Conservation (phyloP, 768 basidiomycete species). For the Leccinum ochraceum region DNA sequence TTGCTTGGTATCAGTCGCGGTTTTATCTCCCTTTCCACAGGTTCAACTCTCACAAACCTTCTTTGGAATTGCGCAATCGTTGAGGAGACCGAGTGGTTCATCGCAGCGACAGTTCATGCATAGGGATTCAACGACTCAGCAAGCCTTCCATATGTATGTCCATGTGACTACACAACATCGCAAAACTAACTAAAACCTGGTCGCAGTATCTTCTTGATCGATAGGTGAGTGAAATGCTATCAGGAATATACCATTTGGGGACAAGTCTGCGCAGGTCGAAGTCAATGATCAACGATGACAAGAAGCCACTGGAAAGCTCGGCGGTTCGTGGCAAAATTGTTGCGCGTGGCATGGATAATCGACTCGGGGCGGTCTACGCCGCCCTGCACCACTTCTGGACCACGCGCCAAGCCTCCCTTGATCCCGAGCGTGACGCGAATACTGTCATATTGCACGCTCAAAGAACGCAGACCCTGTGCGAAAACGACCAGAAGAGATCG, state of each 20-base stretch:
- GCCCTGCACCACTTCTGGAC: slow-evolving; percentile 54
- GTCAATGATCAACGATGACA: slow-evolving; percentile 49
- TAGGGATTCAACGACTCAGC: slow-evolving; percentile 50
- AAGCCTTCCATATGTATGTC: slow-evolving; percentile 60
- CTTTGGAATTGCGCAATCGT: slow-evolving; percentile 55
- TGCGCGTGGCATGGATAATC: slow-evolving; percentile 35
- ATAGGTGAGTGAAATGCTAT: slow-evolving; percentile 10
- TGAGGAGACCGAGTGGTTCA: slow-evolving; percentile 51
- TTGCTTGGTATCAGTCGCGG: background rate
- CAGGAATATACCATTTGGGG: slow-evolving; percentile 4
- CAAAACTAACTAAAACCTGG: background rate
- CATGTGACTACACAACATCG: background rate
- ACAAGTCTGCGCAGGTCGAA: slow-evolving; percentile 40
- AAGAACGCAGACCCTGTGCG: slow-evolving; percentile 25
- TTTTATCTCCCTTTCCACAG: slow-evolving; percentile 28
- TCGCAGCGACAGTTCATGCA: slow-evolving; percentile 48
- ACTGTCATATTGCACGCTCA: slow-evolving; percentile 51
- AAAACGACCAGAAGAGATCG: slow-evolving; percentile 45
- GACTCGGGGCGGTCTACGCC: slow-evolving; percentile 58
- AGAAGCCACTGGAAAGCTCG: slow-evolving; percentile 39
- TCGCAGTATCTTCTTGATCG: slow-evolving; percentile 23
- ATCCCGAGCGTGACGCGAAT: slow-evolving; percentile 51
- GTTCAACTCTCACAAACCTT: slow-evolving; percentile 54
- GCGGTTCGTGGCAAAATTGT: slow-evolving; percentile 28
- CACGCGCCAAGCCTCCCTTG: slow-evolving; percentile 43